Conservation (phyloP, 352 stramenopile species). For the Halophytophthora batemanensis region DNA sequence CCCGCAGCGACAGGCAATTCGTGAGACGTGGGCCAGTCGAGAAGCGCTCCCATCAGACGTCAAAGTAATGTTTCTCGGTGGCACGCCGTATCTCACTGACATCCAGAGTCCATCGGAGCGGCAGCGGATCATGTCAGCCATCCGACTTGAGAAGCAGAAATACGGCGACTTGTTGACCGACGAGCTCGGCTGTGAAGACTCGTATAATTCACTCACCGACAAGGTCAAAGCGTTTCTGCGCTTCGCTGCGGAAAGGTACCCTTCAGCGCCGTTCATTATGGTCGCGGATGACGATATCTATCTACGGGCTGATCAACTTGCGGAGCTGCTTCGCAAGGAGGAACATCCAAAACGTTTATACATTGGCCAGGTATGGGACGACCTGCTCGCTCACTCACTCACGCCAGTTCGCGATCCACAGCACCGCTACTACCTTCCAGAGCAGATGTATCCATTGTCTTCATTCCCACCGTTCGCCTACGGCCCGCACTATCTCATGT, state of each 20-base stretch:
- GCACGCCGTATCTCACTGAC: constrained; percentile 10
- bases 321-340: constrained; percentile 3
- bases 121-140: constrained; percentile 6
- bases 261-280: constrained; percentile 39
- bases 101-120: constrained; percentile 8
- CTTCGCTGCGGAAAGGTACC: constrained; percentile 22
- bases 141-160: constrained; percentile 29
- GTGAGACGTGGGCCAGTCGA: constrained; percentile 34
- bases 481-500: constrained; percentile 49
- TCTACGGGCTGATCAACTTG: constrained; percentile 29
- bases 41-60: constrained; percentile 16
- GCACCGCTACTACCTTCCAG: constrained; percentile 30
- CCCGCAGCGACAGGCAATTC: constrained; percentile 34
- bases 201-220: constrained; percentile 42
- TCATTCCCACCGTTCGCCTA: constrained; percentile 36
- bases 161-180: constrained; percentile 46
- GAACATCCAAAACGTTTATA: constrained; percentile 3
- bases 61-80: constrained; percentile 31
- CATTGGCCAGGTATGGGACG: constrained; percentile 21
- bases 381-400: constrained; percentile 15
- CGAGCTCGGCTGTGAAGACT: constrained; percentile 49
- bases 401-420: constrained; percentile 25
- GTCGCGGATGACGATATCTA: constrained; percentile 60
- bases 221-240: constrained; percentile 64
- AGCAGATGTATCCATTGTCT: constrained; percentile 29